phyloP scores from a whole-genome alignment of 257 asterid genomes.

The Primulina tabacum region DNA sequence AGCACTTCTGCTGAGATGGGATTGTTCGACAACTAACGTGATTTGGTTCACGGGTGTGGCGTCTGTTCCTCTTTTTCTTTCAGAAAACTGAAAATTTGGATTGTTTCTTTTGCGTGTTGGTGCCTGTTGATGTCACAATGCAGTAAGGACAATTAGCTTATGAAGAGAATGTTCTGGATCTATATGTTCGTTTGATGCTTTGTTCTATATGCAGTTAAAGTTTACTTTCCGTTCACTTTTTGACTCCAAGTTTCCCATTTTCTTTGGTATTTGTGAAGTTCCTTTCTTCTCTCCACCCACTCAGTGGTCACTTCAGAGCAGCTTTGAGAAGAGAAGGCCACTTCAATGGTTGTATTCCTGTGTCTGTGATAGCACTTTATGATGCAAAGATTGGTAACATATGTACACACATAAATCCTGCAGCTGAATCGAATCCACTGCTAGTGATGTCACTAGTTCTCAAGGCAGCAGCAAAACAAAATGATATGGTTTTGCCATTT shows the following conservation, averaged over 20 bases:
- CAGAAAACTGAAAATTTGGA: neutral
- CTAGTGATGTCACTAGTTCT: slow-evolving; percentile 57
- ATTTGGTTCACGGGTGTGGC: neutral
- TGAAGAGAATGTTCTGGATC: slow-evolving; percentile 6
- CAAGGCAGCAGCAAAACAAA: slow-evolving; percentile 52
- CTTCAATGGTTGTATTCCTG: slow-evolving; percentile 65
- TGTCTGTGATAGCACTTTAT: slow-evolving; percentile 63
- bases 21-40: neutral
- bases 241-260: slow-evolving; percentile 12
- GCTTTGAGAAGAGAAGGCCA: slow-evolving; percentile 58
- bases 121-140: neutral
- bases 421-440: slow-evolving; percentile 44
- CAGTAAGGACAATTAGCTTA: neutral
- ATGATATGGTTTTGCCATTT: slow-evolving; percentile 38
- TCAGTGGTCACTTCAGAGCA: slow-evolving; percentile 86
- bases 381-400: slow-evolving; percentile 63
- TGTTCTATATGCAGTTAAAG: slow-evolving; percentile 8
- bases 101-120: neutral
- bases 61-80: neutral
- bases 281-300: slow-evolving; percentile 70
- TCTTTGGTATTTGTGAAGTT: slow-evolving; percentile 52
- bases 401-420: slow-evolving; percentile 69
- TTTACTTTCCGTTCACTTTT: slow-evolving; percentile 11
- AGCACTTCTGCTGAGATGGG: slow-evolving; percentile 8
- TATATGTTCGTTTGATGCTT: slow-evolving; percentile 10